These are phyloP conservation scores for Protea cynaroides DNA, from an alignment of 164 flowering plant genomes.

Conservation along the genomic window DNA sequence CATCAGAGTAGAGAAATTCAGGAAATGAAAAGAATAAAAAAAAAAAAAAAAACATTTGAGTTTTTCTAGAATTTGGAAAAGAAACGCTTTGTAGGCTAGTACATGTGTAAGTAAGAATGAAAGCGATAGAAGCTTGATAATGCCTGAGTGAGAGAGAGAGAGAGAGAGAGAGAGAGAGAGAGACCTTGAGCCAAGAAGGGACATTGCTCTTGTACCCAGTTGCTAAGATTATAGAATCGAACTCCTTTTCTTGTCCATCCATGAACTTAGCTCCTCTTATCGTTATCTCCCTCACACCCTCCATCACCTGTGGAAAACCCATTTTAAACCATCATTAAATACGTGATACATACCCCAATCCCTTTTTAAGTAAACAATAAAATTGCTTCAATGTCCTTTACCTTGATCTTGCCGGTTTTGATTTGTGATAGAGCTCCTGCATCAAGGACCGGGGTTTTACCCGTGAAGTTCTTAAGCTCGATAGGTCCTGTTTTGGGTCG, in stretches of 20 bases:
- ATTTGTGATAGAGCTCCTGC: constrained; percentile 75
- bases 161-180: neutral
- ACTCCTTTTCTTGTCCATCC: constrained; percentile 76
- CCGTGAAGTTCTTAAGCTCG: constrained; percentile 84
- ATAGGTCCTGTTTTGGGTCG: constrained; percentile 92
- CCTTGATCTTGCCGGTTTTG: constrained; percentile 80
- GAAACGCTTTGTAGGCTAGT: too few species aligned
- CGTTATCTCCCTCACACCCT: constrained; percentile 76
- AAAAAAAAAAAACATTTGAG: neutral
- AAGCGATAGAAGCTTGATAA: constrained; percentile 43
- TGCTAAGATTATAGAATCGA: constrained; percentile 82
- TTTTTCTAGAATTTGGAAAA: constrained; percentile 23
- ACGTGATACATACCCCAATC: too few species aligned
- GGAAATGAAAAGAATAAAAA: too few species aligned
- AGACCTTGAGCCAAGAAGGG: constrained; percentile 93
- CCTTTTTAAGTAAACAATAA: too few species aligned
- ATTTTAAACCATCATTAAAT: too few species aligned
- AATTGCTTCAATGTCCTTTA: constrained; percentile 19
- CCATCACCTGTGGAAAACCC: constrained; percentile 46
- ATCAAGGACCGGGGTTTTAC: constrained; percentile 94
- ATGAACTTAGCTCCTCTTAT: constrained; percentile 62
- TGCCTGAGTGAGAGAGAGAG: constrained; percentile 8
- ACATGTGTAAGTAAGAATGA: constrained; percentile 31
- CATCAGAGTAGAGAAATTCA: too few species aligned
- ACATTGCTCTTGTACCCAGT: constrained; percentile 98